Percentiles rank a stretch among this genome's conserved stretches.
phyloP scores from a whole-genome alignment of 768 basidiomycete species.

The Crepidotus variabilis region DNA sequence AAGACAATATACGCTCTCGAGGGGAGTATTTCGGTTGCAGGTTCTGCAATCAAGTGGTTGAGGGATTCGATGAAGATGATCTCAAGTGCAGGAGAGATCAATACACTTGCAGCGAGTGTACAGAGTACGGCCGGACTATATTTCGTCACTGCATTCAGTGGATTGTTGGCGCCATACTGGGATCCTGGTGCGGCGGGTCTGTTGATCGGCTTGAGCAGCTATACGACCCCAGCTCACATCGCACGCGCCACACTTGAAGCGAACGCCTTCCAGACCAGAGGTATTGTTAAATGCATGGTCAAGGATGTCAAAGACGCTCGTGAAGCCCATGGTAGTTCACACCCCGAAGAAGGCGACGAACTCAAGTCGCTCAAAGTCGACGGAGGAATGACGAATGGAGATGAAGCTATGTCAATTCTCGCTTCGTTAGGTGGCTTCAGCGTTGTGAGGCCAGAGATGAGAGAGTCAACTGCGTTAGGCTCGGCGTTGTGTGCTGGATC shows the following conservation, averaged over 20 bases:
- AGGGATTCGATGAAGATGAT: slow-evolving; percentile 90
- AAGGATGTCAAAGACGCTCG: slow-evolving; percentile 52
- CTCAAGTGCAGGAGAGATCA: slow-evolving; percentile 76
- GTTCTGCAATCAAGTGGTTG: slow-evolving; percentile 94
- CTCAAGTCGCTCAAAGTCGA: slow-evolving; percentile 91
- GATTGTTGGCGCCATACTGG: slow-evolving; percentile 97
- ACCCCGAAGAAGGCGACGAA: slow-evolving; percentile 38
- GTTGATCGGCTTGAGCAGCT: slow-evolving; percentile 80
- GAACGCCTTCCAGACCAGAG: slow-evolving; percentile 93
- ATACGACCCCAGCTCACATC: slow-evolving; percentile 90
- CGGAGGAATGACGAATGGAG: slow-evolving; percentile 97
- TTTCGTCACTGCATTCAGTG: slow-evolving; percentile 96
- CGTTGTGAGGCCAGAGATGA: slow-evolving; percentile 92
- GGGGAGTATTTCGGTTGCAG: slow-evolving; percentile 95
- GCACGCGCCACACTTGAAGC: slow-evolving; percentile 95
- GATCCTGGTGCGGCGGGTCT: slow-evolving; percentile 87
- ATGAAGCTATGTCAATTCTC: slow-evolving; percentile 81
- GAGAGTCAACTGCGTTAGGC: slow-evolving; percentile 97
- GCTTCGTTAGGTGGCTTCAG: slow-evolving; percentile 91
- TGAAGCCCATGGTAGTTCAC: neutral
- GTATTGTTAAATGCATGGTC: slow-evolving; percentile 94
- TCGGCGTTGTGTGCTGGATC: slow-evolving; percentile 91
- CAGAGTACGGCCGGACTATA: slow-evolving; percentile 84
- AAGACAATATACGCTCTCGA: slow-evolving; percentile 92
- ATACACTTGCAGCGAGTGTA: slow-evolving; percentile 74